These are phyloP conservation scores for Talaromyces piceae DNA, from an alignment of 2,329 filamentous ascomycete genomes.

Conservation along the genomic window DNA sequence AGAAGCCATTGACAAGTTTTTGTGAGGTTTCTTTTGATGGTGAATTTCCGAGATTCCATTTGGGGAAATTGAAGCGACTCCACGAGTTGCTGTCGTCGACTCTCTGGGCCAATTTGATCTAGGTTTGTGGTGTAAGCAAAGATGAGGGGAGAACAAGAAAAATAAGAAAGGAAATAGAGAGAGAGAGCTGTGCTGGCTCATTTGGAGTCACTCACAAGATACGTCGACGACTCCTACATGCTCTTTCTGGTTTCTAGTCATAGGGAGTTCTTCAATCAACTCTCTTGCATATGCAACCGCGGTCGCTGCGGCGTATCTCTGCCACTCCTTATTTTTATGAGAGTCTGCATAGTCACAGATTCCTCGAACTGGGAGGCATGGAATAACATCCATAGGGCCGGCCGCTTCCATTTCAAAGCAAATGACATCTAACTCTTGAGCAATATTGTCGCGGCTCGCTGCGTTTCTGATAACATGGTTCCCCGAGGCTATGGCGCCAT, in stretches of 20 bases:
- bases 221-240: no score
- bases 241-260: no score
- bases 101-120: no score
- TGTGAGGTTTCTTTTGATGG: neutral
- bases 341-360: conserved; percentile 14
- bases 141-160: no score
- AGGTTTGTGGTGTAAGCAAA: no score
- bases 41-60: no score
- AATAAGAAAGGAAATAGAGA: no score
- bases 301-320: conserved; percentile 9
- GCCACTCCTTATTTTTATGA: conserved; percentile 13
- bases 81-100: no score
- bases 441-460: neutral
- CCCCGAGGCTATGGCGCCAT: conserved; percentile 11
- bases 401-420: conserved; percentile 11
- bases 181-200: no score
- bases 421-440: neutral
- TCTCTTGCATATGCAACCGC: conserved; percentile 9
- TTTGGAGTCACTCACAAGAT: no score
- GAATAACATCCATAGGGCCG: conserved; percentile 8
- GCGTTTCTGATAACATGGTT: conserved; percentile 7
- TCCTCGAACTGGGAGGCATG: conserved; percentile 11
- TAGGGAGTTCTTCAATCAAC: no score
- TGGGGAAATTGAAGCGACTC: no score
- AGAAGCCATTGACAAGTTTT: conserved; percentile 11